A percentile compares a stretch with the other conserved stretches of the same genome.
These are phyloP conservation scores for Rugosomyces carneus DNA, from an alignment of 1,284 basidiomycete species.

Conservation along the genomic window DNA sequence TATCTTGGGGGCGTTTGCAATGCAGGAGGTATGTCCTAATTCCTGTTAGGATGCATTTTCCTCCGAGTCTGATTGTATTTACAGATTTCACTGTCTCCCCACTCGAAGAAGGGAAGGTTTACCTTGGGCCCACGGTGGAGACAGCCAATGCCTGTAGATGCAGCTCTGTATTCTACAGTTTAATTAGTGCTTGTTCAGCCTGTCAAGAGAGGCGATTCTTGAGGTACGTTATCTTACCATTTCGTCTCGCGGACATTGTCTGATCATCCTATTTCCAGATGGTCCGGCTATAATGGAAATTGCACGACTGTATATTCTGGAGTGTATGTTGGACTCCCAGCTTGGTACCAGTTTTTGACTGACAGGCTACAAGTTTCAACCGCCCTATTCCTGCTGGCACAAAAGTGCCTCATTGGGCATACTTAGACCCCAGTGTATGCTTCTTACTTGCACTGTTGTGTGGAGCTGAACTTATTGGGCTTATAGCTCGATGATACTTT, in stretches of 20 bases:
- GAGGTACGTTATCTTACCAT: neutral
- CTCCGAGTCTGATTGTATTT: conserved; percentile 2
- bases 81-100: conserved; percentile 28
- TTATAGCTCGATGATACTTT: conserved; percentile 21
- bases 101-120: conserved; percentile 23
- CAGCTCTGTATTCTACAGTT: conserved; percentile 34
- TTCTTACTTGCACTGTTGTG: neutral
- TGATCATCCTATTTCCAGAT: conserved; percentile 19
- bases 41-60: neutral
- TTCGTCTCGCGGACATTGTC: neutral
- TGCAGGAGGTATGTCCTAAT: conserved; percentile 23
- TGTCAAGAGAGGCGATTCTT: conserved; percentile 30
- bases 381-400: conserved; percentile 28
- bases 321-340: conserved; percentile 15
- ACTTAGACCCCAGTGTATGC: conserved; percentile 27
- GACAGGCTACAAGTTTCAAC: conserved; percentile 19
- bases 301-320: conserved; percentile 26
- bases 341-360: neutral
- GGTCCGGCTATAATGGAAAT: conserved; percentile 29
- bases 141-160: conserved; percentile 30
- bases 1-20: conserved; percentile 32
- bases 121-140: conserved; percentile 25
- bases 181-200: conserved; percentile 31
- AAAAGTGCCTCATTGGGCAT: conserved; percentile 34
- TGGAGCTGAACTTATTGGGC: neutral